Evolutionary conservation across 495 filamentous ascomycete genomes (phyloP), one percentile per base, ranked within the genome.

Genomic region (Penicillium angulare): DNA sequence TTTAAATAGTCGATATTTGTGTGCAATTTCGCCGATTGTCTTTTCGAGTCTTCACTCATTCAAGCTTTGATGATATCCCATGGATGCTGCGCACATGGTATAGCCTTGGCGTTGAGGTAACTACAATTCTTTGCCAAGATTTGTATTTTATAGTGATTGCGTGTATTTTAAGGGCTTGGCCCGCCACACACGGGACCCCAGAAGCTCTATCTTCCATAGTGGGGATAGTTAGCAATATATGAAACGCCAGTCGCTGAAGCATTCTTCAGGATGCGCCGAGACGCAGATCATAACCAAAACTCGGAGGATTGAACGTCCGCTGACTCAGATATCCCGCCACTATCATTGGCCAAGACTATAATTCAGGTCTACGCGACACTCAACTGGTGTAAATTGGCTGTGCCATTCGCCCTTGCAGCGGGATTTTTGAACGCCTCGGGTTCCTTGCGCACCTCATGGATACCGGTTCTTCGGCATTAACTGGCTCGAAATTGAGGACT

Each of bases 401-500:
- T 1, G 7, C 5, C 29, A 32, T 8, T 32, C 1, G 10, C 5
- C 7, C 29, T 12, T 12, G 29, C 5, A 32, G 29, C 29, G 29
- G 29, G 5, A n/a, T n/a, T 32, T 32, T 10, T 8, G 29, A 32
- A 10, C n/a, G 7, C 29, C 29, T n/a, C 29, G 15, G 29, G 3
- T 12, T 32, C 2, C 3, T 3, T n/a, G 3, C 17, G 13, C 17
- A 3, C 43, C 16, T 29, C 26, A 45, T 29, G 32, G 32, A 34
- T 1, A 3, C 32, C n/a, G n/a, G n/a, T 15, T 21, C 17, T 40
- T 40, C 49, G 5, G 40, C 26, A 26, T 44, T 51, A 22, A 52
- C 50, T 33, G 61, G 50, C 21, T 44, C 35, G 3, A 55, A 53
- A 21, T 18, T 43, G 22, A 56, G 53, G 20, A 61, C 36, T 39